Base-by-base conservation (phyloP, 441 rosid species). In the Syzygium malaccense region DNA sequence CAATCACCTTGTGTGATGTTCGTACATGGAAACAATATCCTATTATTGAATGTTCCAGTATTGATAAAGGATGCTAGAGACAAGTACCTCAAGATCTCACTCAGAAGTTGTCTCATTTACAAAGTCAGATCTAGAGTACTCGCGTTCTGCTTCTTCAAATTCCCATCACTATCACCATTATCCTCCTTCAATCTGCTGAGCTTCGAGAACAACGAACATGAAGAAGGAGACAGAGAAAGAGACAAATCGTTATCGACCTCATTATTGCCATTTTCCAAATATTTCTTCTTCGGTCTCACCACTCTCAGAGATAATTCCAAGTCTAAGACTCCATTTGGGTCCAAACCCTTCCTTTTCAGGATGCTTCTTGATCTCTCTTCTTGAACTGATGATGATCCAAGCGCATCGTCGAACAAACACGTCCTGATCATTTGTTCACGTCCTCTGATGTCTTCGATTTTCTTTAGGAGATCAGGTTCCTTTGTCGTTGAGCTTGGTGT, bases 121-220 rank as follows among this genome's bases (percentile, higher is more conserved):
- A 96, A 90, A 95, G 98, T 95, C 93, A 96, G 99, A 94, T 96
- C 97, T 88, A 93, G 96, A 90, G 95, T 92, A 95, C 97, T 95
- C 88, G 94, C 92, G 68, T 55, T 86, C 90, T 88, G 93, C 48
- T 55, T 87, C 89, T 89, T 95, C 86, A 87, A 88, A 56, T 58
- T 75, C 57, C 87, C 55, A 83, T 23, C 28, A 75, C 55, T 90
- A 86, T 88, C 92, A 78, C 89, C 91, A 41, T 68, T 53, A 23
- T 85, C 68, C 92, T 91, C 93, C 91, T 91, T 94, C 88, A 90
- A 88, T 86, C 89, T 86, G 56, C 88, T 91, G 83, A 86, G 93
- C 90, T 91, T 92, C 75, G 92, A 91, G 41, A 94, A 90, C 25
- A 91, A 90, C 84, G 94, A 92, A 48, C 93, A 89, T 1, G 96